Conservation (phyloP, 306 rosid genomes). For the Vigna trinervia region DNA sequence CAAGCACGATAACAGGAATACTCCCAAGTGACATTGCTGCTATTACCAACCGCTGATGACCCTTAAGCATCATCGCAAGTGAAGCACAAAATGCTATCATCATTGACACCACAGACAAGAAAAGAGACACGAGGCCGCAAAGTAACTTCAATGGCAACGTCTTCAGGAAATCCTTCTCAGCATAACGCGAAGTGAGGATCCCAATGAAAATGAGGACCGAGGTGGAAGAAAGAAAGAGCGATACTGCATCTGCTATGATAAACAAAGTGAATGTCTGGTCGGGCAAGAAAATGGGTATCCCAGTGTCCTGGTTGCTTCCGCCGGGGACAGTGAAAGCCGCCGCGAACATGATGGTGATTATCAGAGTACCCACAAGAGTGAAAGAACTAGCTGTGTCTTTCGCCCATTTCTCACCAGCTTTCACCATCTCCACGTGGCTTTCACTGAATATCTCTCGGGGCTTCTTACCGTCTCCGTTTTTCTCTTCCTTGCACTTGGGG, state of each 20-base stretch:
- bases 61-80: background rate
- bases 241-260: background rate
- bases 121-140: background rate
- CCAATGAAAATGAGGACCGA: slow-evolving; percentile 26
- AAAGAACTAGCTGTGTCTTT: too few relatives aligned
- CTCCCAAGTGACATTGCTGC: background rate
- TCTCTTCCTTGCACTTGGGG: slow-evolving; percentile 18
- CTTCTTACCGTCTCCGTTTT: slow-evolving; percentile 22
- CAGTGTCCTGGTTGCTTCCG: slow-evolving; percentile 16
- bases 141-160: slow-evolving; percentile 20
- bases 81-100: slow-evolving; percentile 20
- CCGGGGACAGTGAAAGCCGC: slow-evolving; percentile 40
- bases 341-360: slow-evolving; percentile 37
- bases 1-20: background rate
- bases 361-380: slow-evolving; percentile 30
- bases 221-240: slow-evolving; percentile 28
- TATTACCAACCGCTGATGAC: background rate
- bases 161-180: slow-evolving; percentile 15
- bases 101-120: slow-evolving; percentile 26
- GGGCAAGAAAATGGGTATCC: background rate
- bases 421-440: slow-evolving; percentile 30
- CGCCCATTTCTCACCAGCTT: slow-evolving; percentile 37
- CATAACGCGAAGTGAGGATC: slow-evolving; percentile 33
- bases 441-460: slow-evolving; percentile 18
- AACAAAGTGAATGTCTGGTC: background rate